Evolutionary conservation across 805 yeast genomes (phyloP), one percentile per base, ranked within the genome.

Genomic region (Pichia nanzhaoensis): DNA sequence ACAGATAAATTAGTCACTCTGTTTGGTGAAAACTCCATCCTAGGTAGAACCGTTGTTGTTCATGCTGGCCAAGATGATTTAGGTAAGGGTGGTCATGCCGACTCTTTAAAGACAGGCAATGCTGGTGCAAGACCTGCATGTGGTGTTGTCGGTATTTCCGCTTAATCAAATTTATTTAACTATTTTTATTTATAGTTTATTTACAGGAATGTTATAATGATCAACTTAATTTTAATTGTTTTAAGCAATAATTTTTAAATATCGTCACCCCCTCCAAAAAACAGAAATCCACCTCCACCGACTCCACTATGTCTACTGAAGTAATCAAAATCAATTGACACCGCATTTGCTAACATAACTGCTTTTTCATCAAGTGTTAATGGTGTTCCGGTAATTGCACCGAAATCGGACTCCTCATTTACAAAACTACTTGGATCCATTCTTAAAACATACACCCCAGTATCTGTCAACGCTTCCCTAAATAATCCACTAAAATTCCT

Each of bases 51-150:
- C 54, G 95, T 90, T 49, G 96, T 90, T 56, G 82, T 90, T 52
- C 98, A 90, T 70, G 88, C 77, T 51, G 98, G 96, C 63, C 73
- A 78, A 55, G 97, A 90, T 66, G 97, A 90, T 66, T 81, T 86
- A 62, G 97, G 97, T 67, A 83, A 85, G 75, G 96, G 96, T 69
- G 95, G 89, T 51, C 80, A 82, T 64, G 82, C 85, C 49, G 96
- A 87, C 69, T 85, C 95, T 53, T 77, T 84, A 71, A 88, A 84
- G 74, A 89, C 96, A 56, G 97, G 97, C 74, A 88, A 90, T 64
- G 97, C 98, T 50, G 98, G 98, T 67, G 90, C 84, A 56, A 89
- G 98, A 81, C 86, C 93, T 57, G 98, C 98, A 53, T 90, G 98
- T 74, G 98, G 98, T 74, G 96, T 90, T 63, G 89, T 90, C 73